phyloP scores from a whole-genome alignment of 495 filamentous ascomycete genomes.

The Annulohypoxylon nitens region DNA sequence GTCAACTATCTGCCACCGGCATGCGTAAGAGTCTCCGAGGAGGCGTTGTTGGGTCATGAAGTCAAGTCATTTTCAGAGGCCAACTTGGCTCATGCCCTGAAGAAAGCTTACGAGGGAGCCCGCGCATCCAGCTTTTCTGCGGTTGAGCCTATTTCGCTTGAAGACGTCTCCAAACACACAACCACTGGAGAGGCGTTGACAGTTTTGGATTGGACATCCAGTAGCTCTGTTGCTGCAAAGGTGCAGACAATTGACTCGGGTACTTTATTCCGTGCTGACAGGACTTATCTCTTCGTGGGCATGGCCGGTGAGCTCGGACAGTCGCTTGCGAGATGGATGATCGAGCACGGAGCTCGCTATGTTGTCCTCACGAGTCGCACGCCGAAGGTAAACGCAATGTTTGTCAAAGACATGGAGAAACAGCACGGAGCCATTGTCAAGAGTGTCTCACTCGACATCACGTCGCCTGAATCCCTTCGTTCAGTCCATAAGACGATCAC shows the following conservation, averaged over 20 bases:
- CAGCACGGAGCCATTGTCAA: neutral
- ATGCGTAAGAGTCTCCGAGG: neutral
- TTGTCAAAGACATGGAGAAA: constrained; percentile 15
- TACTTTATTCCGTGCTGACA: constrained; percentile 39
- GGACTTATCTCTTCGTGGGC: constrained; percentile 64
- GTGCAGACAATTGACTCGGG: constrained; percentile 11
- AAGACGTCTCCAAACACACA: neutral
- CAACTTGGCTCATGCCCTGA: neutral
- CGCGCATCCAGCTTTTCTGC: neutral
- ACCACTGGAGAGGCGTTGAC: neutral
- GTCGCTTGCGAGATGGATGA: constrained; percentile 66
- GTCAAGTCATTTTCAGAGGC: neutral
- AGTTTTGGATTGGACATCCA: constrained; percentile 1
- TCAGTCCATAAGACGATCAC: constrained; percentile 19
- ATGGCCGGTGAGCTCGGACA: constrained; percentile 61
- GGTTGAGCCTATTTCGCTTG: neutral
- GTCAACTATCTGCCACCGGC: neutral
- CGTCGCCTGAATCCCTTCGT: constrained; percentile 3
- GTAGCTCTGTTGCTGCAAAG: neutral
- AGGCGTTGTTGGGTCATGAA: neutral
- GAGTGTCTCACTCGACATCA: constrained; percentile 17
- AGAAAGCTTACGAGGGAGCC: neutral
- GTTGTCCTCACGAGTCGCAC: constrained; percentile 62
- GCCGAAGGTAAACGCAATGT: constrained; percentile 6
- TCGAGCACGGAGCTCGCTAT: constrained; percentile 57